Conservation (phyloP, 345 rosid species). For the Psidium guajava region DNA sequence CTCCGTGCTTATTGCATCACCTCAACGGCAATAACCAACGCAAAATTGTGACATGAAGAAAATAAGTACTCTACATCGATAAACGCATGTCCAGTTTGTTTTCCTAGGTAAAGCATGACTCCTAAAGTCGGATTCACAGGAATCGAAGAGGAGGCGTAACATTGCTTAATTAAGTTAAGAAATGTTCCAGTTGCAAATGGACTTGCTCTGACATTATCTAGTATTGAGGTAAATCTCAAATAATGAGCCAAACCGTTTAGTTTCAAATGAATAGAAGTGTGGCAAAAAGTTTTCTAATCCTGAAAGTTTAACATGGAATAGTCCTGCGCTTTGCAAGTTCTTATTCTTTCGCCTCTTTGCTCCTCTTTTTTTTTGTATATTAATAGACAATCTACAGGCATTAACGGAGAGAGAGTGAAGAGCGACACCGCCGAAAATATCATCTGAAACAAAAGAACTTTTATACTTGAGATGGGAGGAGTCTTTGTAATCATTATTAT, state of each 20-base stretch:
- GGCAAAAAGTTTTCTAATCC: not conserved
- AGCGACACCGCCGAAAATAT: too few species aligned
- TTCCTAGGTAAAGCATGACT: not conserved
- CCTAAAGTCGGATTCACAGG: not conserved
- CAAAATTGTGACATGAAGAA: not conserved
- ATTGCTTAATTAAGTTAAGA: not conserved
- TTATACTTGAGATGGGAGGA: too few species aligned
- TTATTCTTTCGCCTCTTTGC: too few species aligned
- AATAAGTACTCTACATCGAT: not conserved
- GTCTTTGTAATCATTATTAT: too few species aligned
- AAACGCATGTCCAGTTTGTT: not conserved
- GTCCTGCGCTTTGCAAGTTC: not conserved
- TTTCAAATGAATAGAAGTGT: not conserved
- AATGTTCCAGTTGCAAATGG: not conserved
- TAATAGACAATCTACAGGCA: too few species aligned
- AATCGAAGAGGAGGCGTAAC: not conserved
- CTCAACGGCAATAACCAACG: not conserved
- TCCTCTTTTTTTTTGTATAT: too few species aligned
- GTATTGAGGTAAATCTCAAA: not conserved
- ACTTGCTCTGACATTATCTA: not conserved
- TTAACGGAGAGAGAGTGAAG: too few species aligned
- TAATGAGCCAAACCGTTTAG: not conserved
- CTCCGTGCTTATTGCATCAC: not conserved
- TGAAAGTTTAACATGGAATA: not conserved
- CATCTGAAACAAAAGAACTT: too few species aligned